Conservation (phyloP, 768 basidiomycete genomes). For the Lanmaoa pseudosensibilis region DNA sequence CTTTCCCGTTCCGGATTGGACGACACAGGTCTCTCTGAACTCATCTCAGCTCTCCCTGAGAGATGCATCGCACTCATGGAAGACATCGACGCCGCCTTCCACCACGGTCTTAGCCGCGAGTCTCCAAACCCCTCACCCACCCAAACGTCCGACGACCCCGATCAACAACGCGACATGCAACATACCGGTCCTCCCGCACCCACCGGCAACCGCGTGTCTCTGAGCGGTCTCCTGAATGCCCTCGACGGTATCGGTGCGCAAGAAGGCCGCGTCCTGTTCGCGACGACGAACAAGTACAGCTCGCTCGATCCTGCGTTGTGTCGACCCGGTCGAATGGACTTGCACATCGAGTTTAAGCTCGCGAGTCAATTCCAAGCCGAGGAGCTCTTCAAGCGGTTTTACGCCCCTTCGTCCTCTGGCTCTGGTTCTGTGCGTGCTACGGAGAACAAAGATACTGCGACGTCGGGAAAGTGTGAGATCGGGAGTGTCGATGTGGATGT, state of each 20-base stretch:
- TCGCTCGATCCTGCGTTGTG: conserved; percentile 72
- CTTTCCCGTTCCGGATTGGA: conserved; percentile 64
- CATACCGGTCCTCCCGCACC: conserved; percentile 6
- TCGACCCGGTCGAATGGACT: conserved; percentile 78
- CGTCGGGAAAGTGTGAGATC: neutral
- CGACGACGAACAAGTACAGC: conserved; percentile 73
- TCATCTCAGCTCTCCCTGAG: conserved; percentile 65
- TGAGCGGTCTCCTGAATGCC: conserved; percentile 77
- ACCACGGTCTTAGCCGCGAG: conserved; percentile 41
- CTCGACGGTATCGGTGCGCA: conserved; percentile 78
- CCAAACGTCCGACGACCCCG: neutral
- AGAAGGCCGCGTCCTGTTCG: conserved; percentile 80
- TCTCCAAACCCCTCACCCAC: neutral
- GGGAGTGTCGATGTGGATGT: neutral
- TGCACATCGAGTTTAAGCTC: conserved; percentile 75
- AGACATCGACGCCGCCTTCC: conserved; percentile 80
- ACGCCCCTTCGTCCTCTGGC: conserved; percentile 39
- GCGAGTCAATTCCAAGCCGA: conserved; percentile 67
- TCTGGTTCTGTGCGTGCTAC: neutral
- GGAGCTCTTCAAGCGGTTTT: conserved; percentile 70
- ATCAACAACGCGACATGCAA: conserved; percentile 19
- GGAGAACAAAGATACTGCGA: neutral
- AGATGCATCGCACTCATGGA: conserved; percentile 79
- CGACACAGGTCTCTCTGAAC: conserved; percentile 54
- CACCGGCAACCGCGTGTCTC: conserved; percentile 46